phyloP scores from a whole-genome alignment of 1,284 basidiomycete genomes.

The Lentinula novae-zelandiae region DNA sequence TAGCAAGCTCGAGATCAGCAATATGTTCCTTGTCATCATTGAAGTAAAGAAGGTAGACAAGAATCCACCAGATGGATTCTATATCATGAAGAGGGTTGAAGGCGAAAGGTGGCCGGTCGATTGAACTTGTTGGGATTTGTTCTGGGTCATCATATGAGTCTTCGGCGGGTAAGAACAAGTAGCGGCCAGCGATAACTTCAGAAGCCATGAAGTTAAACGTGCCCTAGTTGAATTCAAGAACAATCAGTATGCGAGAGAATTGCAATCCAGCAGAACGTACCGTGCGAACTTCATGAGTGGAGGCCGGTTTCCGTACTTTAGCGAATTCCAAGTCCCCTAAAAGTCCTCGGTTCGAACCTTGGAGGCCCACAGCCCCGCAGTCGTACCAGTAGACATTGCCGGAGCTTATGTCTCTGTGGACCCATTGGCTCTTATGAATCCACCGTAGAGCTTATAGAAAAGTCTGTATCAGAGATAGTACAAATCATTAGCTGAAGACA shows the following conservation, averaged over 20 bases:
- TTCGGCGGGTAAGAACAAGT: not conserved
- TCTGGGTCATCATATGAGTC: not conserved
- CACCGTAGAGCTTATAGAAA: not conserved
- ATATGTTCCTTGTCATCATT: not conserved
- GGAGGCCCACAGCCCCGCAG: not conserved
- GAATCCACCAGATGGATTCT: conserved; percentile 3
- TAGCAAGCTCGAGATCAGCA: not conserved
- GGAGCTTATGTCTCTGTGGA: conserved; percentile 8
- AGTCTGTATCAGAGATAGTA: not conserved
- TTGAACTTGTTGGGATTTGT: not conserved
- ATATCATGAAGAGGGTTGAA: conserved; percentile 7
- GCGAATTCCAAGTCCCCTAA: conserved; percentile 6
- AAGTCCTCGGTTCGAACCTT: not conserved
- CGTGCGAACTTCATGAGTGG: not conserved
- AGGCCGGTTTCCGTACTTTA: not conserved
- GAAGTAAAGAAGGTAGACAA: not conserved
- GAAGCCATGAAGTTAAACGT: conserved; percentile 2
- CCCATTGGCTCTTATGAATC: conserved; percentile 2
- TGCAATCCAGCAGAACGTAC: not conserved
- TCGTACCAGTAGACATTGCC: conserved; percentile 3
- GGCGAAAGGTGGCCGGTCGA: not conserved
- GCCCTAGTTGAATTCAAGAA: not conserved
- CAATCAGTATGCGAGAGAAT: not conserved
- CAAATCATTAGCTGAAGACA: not conserved
- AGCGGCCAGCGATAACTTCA: not conserved